These are phyloP conservation scores for Zasmidium cellare DNA, from an alignment of 2,329 filamentous ascomycete species.

Conservation along the genomic window DNA sequence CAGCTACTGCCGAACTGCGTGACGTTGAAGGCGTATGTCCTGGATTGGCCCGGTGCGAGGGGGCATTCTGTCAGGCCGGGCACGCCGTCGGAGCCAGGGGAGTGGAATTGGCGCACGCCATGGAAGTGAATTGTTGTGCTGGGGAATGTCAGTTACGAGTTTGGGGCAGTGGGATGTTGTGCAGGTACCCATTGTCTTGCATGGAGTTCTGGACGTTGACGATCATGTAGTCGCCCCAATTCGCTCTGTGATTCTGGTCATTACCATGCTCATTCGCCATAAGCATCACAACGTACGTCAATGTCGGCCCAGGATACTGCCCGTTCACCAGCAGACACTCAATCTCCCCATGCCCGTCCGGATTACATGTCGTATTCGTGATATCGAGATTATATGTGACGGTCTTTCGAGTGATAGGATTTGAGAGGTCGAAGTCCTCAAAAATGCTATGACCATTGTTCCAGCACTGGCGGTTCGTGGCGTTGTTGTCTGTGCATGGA, in stretches of 20 bases:
- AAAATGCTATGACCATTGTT: conserved; percentile 43
- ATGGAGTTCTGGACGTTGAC: conserved; percentile 52
- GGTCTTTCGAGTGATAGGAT: conserved; percentile 41
- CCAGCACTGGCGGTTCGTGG: conserved; percentile 45
- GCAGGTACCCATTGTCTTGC: conserved; percentile 46
- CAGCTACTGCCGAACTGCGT: conserved; percentile 46
- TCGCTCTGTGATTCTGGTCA: conserved; percentile 58
- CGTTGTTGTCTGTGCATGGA: conserved; percentile 29
- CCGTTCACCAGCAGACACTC: conserved; percentile 58
- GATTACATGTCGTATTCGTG: conserved; percentile 37
- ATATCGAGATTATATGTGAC: conserved; percentile 35
- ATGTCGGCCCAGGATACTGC: conserved; percentile 48
- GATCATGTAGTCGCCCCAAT: conserved; percentile 48
- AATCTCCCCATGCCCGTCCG: conserved; percentile 36
- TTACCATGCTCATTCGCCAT: too few species aligned
- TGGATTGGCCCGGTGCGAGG: conserved; percentile 14
- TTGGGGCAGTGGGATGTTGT: too few species aligned
- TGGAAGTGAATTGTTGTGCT: conserved; percentile 44
- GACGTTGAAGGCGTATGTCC: conserved; percentile 33
- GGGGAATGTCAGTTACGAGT: too few species aligned
- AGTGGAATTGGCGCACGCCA: conserved; percentile 36
- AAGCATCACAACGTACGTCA: too few species aligned
- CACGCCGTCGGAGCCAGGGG: conserved; percentile 36
- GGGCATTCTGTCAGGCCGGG: conserved; percentile 21
- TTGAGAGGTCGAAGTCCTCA: conserved; percentile 48